Base-by-base conservation (phyloP, 495 filamentous ascomycete genomes). In the Tuber indicum region DNA sequence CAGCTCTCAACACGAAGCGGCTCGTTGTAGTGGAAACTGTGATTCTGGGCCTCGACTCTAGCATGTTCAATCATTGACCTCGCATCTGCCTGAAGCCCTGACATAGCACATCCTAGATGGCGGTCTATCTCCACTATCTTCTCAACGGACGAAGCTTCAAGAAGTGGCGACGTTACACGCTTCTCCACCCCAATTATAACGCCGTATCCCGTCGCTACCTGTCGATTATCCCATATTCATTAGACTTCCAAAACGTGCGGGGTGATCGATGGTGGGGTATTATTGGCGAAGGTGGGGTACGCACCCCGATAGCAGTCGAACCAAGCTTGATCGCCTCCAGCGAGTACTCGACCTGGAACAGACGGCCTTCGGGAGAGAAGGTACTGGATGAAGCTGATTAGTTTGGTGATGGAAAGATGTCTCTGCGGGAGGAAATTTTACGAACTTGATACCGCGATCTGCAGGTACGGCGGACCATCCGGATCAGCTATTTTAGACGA, bases 291-390 rank as follows among this genome's bases (percentile, higher is more conserved):
- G 52, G 79, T 47, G 75, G 77, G 66, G 36, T 70, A 86, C 87
- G 75, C 91, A 92, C 94, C 83, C 96, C 96, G 87, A 99, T 99
- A 82, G 96, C 96, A 77, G 96, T 99, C 75, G 92, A 96, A 83
- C 96, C 96, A 82, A 98, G 93, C 87, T 99, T 99, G 90, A 99
- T 99, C 85, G 96, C 96, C 90, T 99, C 96, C 79, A 99, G 92
- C 76, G 96, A 98, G 90, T 99, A 99, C 92, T 99, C 96, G 87
- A 99, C 96, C 89, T 99, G 96, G 90, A 99, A 99, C 85, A 99
- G 92, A 87, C 96, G 96, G 82, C 96, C 96, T 89, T 99, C 96
- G 72, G 96, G 96, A 81, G 96, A 99, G 92, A 99, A 99, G 89
- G 96, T 99, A 89, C 94, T 98, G 85, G 73, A 73, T 43, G 32